Base-by-base conservation (phyloP, 257 asterid species). In the Thymus mandschuricus region DNA sequence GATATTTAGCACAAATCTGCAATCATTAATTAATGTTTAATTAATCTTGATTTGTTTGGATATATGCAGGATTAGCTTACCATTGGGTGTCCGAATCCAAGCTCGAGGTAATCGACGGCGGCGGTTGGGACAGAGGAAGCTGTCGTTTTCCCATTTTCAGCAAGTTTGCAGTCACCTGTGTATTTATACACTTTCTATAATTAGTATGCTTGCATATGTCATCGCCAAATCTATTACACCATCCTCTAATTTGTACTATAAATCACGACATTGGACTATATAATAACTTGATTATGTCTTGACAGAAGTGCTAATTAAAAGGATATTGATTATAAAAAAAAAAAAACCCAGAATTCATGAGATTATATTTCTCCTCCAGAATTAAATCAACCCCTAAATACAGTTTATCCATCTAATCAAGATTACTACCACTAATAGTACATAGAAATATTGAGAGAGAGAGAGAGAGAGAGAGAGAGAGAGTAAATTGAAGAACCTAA, bases 1-100 rank as follows among this genome's bases (percentile, higher is more conserved):
- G 86, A 76, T 80, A 74, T 51, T 85, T 86, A 8, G 76, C 80
- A 76, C 78, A 85, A 73, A 90, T 74, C 93, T 88, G 85, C 64
- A 64, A 10, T 44, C 49, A 44, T 7, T 7, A 44, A 44, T 43
- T 6, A 11, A 35, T 5, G 5, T 6, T 3, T 3, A 35, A 35
- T 35, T 35, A 35, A 35, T 38, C 6, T 38, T 38, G 6, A 0
- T 21, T 21, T 21, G 21, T 21, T 21, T 21, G 21, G 21, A 21
- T 21, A 21, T 21, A 21, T 21, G 21, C 21, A 40, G 21, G 1
- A 3, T 5, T 13, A 40, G 6, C 28, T 10, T 81, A 87, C 92
- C 88, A 79, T 41, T 31, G 84, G 63, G 52, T 82, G 90, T 60
- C 88, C 84, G 58, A 77, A 79, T 57, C 92, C 88, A 71, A 81